Base-by-base conservation (phyloP, 2,329 filamentous ascomycete genomes). In the Gaeumannomyces tritici region DNA sequence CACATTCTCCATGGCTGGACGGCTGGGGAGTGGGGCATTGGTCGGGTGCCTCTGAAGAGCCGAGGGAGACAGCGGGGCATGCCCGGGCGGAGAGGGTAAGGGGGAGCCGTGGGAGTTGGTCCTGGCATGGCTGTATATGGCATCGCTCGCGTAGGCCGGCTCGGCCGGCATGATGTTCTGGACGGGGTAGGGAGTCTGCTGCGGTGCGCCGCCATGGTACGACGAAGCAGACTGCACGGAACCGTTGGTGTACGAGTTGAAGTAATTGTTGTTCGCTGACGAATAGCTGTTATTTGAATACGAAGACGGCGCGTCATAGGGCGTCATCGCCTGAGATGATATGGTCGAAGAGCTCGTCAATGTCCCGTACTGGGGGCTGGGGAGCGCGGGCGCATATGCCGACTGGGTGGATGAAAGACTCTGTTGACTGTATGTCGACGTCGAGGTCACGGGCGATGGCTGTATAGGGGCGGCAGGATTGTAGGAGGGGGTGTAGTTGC, bases 11-110 rank as follows among this genome's bases (percentile, higher is more conserved):
- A 77, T 75, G 8, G 42, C 42, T 57, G 79, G 83, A 57, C 80
- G 78, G 63, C 75, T 84, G n/a, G 83, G 81, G 58, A 87, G 73
- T 55, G 84, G 80, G 62, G 84, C 79, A 71, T 86, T 81, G 21
- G 84, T 87, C 1, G 84, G 84, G 63, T 86, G 82, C 61, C 83
- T 77, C 64, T 79, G 77, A 13, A 85, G 70, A n/a, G 80, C 76
- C 2, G 78, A 73, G 7, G 79, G 76, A 28, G 76, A 69, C 58
- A 42, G 42, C 35, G 8, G 42, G n/a, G 79, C 67, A 57, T 74
- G 76, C 21, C 69, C 65, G 2, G 75, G 75, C 4, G 81, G 77
- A 1, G 81, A 81, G 8, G 77, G 74, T 35, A 77, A 63, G 7
- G 79, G 77, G 2, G 83, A 83, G 0, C 75, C 71, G 42, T 79